Evolutionary conservation across 2,329 filamentous ascomycete genomes (phyloP), one percentile per base, ranked within the genome.

Genomic region (Curvularia hawaiiensis): DNA sequence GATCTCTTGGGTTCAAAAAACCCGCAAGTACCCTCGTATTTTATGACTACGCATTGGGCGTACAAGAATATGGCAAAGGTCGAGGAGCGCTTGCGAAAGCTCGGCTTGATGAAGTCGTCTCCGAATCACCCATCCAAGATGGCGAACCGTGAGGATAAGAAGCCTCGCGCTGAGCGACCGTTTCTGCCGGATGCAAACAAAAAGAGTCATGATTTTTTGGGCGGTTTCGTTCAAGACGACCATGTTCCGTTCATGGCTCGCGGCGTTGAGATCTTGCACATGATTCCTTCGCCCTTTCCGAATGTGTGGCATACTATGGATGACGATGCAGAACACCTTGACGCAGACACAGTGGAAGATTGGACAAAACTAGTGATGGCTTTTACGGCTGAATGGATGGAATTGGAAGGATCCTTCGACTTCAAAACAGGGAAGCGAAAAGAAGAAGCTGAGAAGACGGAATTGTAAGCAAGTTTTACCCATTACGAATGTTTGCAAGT

Each of bases 321-420:
- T 0, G 95, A 99, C 71, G 90, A 97, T 67, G 95, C 86, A 4
- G 88, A 90, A 64, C 91, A 98, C 76, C 78, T 99, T 50, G 92
- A 99, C 74, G 80, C 89, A 67, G 83, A 88, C 5, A 95, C 91
- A 0, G 86, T 93, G 22, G 86, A 91, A 67, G 95, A 99, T 75
- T 99, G 95, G 95, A 87, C 91, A 20, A 88, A 85, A 73, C 87
- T 99, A 35, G 82, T 94, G 8, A 89, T 90, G 5, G 93, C 88
- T 0, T 99, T 99, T 78, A 85, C 88, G 16, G 91, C 90, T 0
- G 94, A 98, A 78, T 99, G 94, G 92, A 88, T 99, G 86, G 93
- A 96, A 20, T 55, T 76, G 54, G 74, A 76, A 39, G 73, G 71
- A 14, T 73, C 68, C 48, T 72, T 76, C 52, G 68, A 75, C 40